Percentiles rank a stretch among this genome's conserved stretches.
These are phyloP conservation scores for Astrephomene gubernaculifera DNA, from an alignment of 139 green algal species.

Conservation along the genomic window DNA sequence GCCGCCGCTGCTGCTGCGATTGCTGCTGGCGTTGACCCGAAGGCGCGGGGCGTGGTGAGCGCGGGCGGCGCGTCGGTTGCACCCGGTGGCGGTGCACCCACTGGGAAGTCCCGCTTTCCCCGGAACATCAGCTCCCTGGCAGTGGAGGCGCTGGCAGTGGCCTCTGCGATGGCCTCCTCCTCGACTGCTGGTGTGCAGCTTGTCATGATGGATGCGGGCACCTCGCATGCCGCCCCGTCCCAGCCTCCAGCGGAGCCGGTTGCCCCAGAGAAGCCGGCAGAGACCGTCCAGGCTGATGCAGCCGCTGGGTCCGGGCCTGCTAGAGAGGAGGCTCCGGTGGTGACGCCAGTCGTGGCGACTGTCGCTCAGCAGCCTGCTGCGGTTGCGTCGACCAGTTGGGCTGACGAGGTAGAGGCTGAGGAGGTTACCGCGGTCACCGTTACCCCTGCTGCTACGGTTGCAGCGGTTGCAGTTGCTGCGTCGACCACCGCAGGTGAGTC, in stretches of 20 bases:
- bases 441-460: not conserved
- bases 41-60: not conserved
- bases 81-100: too few species aligned
- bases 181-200: not conserved
- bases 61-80: not conserved
- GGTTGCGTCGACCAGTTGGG: not conserved
- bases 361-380: too few species aligned
- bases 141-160: slow-evolving; percentile 9
- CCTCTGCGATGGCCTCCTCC: not conserved
- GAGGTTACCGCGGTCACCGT: not conserved
- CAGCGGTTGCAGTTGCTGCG: not conserved
- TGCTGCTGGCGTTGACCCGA: not conserved
- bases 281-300: too few species aligned
- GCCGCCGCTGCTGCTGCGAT: not conserved
- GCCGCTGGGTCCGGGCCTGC: too few species aligned
- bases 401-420: slow-evolving; percentile 28
- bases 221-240: too few species aligned
- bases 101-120: too few species aligned
- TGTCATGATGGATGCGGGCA: not conserved
- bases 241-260: too few species aligned
- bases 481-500: not conserved
- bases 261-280: too few species aligned
- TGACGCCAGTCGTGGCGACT: not conserved
- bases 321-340: too few species aligned
- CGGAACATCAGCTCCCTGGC: not conserved